Evolutionary conservation across 345 rosid species (phyloP).

Genomic region (Brassica carinata): DNA sequence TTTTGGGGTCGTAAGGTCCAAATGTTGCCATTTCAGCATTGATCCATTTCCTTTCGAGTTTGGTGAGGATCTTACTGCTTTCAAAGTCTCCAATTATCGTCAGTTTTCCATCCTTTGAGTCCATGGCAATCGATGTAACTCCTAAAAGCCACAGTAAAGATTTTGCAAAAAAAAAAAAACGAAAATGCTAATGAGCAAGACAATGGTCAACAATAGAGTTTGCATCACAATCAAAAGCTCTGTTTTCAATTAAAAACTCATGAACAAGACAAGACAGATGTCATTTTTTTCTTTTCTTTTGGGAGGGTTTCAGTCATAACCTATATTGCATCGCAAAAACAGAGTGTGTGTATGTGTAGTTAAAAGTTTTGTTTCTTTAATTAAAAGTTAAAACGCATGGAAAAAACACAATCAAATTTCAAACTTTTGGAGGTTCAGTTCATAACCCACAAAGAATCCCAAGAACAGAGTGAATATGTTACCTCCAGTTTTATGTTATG

Average conservation of each 20-base stretch:
- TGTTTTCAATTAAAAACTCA: background rate
- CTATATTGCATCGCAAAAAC: background rate
- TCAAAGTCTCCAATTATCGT: conserved; percentile 65
- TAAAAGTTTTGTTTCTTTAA: background rate
- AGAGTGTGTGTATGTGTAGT: background rate
- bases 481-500: background rate
- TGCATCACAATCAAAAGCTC: background rate
- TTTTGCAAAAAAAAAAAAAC: background rate
- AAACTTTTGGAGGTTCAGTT: background rate
- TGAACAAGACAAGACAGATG: background rate
- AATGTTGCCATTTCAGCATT: conserved; percentile 46
- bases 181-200: background rate
- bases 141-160: conserved; percentile 1
- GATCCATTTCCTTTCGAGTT: conserved; percentile 45
- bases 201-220: background rate
- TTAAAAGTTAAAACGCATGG: background rate
- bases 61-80: conserved; percentile 42
- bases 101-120: conserved; percentile 56
- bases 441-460: background rate
- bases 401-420: background rate
- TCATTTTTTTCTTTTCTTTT: background rate
- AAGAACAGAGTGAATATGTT: background rate
- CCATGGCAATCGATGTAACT: conserved; percentile 43
- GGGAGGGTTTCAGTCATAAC: background rate
- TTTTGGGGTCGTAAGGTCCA: conserved; percentile 38